These are phyloP conservation scores for Microbotryum intermedium DNA, from an alignment of 1,284 basidiomycete species.

Conservation along the genomic window DNA sequence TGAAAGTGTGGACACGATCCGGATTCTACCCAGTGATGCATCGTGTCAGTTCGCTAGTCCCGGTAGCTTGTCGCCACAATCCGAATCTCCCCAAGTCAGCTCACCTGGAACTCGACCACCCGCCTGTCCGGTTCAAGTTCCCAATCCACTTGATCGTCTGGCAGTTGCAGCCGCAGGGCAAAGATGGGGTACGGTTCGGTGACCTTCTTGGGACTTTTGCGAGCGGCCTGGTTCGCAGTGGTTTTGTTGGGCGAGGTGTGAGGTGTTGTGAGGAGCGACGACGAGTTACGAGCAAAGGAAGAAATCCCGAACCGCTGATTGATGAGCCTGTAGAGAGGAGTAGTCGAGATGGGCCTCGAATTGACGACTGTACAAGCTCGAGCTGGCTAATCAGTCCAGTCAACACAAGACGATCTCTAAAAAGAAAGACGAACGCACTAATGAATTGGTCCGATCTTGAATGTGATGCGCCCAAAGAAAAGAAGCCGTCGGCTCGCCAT, in stretches of 20 bases:
- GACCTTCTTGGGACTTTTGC: slow-evolving; percentile 45
- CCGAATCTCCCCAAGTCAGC: slow-evolving; percentile 19
- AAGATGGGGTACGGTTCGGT: slow-evolving; percentile 67
- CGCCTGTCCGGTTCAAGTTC: slow-evolving; percentile 66
- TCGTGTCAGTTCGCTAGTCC: background rate
- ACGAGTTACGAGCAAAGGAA: slow-evolving; percentile 54
- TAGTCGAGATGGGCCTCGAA: slow-evolving; percentile 56
- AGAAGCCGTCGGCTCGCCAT: slow-evolving; percentile 20
- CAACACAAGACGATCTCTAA: background rate
- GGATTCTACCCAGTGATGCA: slow-evolving; percentile 46
- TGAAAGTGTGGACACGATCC: slow-evolving; percentile 48
- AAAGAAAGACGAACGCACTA: slow-evolving; percentile 14
- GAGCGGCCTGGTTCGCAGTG: slow-evolving; percentile 38
- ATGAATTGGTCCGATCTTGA: slow-evolving; percentile 28
- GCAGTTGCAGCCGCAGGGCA: slow-evolving; percentile 62
- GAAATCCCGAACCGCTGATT: slow-evolving; percentile 58
- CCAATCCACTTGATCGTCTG: slow-evolving; percentile 60
- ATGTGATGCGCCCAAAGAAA: slow-evolving; percentile 24
- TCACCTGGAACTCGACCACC: slow-evolving; percentile 58
- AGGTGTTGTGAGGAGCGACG: slow-evolving; percentile 10
- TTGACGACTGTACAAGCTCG: slow-evolving; percentile 61
- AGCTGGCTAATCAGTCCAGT: background rate
- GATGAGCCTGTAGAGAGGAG: slow-evolving; percentile 62
- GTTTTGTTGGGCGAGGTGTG: background rate
- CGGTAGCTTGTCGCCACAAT: background rate